These are phyloP conservation scores for Hypoxylon sp. DNA, from an alignment of 2,329 filamentous ascomycete genomes.

Conservation along the genomic window DNA sequence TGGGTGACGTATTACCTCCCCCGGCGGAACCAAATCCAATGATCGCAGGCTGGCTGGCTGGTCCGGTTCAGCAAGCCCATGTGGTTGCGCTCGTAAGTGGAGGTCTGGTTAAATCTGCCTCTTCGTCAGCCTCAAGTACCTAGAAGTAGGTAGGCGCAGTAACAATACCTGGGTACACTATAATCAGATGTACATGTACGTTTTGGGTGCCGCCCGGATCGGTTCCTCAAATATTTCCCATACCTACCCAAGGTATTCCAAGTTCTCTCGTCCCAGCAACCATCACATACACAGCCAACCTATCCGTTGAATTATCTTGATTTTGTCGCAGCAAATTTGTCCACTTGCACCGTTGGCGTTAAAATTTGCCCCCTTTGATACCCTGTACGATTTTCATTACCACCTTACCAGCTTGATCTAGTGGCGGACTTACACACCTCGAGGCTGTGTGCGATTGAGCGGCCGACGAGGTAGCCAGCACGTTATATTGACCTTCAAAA, in stretches of 20 bases:
- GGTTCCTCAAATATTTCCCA: constrained; percentile 22
- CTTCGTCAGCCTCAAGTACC: constrained; percentile 45
- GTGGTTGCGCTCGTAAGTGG: constrained; percentile 29
- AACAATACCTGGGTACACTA: constrained; percentile 15
- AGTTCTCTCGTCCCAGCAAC: constrained; percentile 32
- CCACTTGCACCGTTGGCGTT: constrained; percentile 1
- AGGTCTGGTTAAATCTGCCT: constrained; percentile 39
- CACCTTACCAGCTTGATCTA: constrained; percentile 13
- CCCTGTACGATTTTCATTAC: constrained; percentile 17
- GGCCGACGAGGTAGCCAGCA: constrained; percentile 4
- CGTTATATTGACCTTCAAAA: constrained; percentile 16
- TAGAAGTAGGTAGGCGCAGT: constrained; percentile 39
- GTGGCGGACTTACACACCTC: constrained; percentile 6
- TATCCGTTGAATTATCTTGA: constrained; percentile 5
- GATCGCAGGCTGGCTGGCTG: constrained; percentile 11
- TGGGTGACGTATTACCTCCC: constrained; percentile 18
- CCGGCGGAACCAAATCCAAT: constrained; percentile 21
- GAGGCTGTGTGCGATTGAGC: constrained; percentile 21
- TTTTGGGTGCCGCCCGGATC: constrained; percentile 13
- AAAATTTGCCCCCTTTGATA: constrained; percentile 14
- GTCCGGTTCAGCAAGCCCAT: constrained; percentile 17
- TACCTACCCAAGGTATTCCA: constrained; percentile 15
- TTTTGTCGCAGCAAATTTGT: constrained; percentile 11
- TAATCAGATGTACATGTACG: constrained; percentile 3
- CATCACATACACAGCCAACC: constrained; percentile 25